Percentiles rank a stretch among this genome's conserved stretches.
These are phyloP conservation scores for Citrus sinensis DNA, from an alignment of 345 rosid species.

Conservation along the genomic window DVS_A1.0 CM039169.1:29946001-29946500, in stretches of 20 bases:
- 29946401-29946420: too few relatives aligned
- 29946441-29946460: too few relatives aligned
- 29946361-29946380: too few relatives aligned
- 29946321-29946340: not conserved
- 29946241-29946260: conserved; percentile 34
- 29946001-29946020: conserved; percentile 10
- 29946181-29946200: conserved; percentile 30
- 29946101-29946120: conserved; percentile 29
- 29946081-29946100: conserved; percentile 36
- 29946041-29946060: conserved; percentile 28
- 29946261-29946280: conserved; percentile 49
- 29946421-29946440: too few relatives aligned
- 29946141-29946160: conserved; percentile 41
- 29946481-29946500: too few relatives aligned
- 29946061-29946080: conserved; percentile 33
- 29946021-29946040: conserved; percentile 36
- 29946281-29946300: conserved; percentile 48
- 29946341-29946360: not conserved
- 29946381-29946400: too few relatives aligned
- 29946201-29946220: conserved; percentile 24
- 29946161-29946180: conserved; percentile 63
- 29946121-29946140: conserved; percentile 34
- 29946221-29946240: conserved; percentile 42
- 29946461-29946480: too few relatives aligned
- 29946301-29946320: not conserved